Evolutionary conservation across 2,329 filamentous ascomycete genomes (phyloP).

Genomic region (Neonectria coccinea): DNA sequence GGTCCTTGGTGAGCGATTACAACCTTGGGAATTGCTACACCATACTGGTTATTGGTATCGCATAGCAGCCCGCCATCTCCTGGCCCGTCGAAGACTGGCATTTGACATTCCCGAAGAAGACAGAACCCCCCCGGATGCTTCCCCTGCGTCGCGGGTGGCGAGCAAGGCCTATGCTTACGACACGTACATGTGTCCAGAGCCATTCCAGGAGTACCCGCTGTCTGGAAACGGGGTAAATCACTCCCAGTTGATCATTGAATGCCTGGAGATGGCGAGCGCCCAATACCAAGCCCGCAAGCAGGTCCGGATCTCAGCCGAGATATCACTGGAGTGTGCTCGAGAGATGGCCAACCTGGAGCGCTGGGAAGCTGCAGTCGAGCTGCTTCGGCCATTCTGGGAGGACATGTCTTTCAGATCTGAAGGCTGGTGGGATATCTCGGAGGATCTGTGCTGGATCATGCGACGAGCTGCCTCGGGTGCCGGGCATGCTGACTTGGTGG

Average conservation of each 20-base stretch:
- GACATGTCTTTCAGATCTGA: conserved; percentile 67
- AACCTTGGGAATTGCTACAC: conserved; percentile 73
- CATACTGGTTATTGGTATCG: conserved; percentile 77
- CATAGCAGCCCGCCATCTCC: conserved; percentile 68
- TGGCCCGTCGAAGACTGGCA: conserved; percentile 65
- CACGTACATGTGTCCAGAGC: conserved; percentile 74
- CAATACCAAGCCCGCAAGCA: conserved; percentile 69
- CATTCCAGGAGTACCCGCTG: conserved; percentile 69
- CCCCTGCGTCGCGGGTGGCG: conserved; percentile 59
- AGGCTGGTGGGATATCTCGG: conserved; percentile 69
- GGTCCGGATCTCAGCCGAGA: conserved; percentile 64
- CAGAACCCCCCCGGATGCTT: conserved; percentile 61
- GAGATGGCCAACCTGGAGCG: conserved; percentile 63
- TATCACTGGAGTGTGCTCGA: conserved; percentile 67
- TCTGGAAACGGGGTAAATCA: conserved; percentile 65
- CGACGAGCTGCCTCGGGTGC: conserved; percentile 66
- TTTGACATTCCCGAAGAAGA: conserved; percentile 69
- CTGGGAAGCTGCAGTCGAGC: conserved; percentile 66
- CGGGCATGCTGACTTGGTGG: conserved; percentile 65
- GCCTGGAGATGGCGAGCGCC: conserved; percentile 61
- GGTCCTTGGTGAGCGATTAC: conserved; percentile 67
- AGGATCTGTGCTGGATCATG: conserved; percentile 72
- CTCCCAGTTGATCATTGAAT: conserved; percentile 65
- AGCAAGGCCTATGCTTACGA: conserved; percentile 70
- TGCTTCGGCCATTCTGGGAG: conserved; percentile 69